Evolutionary conservation across 2,329 filamentous ascomycete genomes (phyloP).

Genomic region (Trichophyton benhamiae): DNA sequence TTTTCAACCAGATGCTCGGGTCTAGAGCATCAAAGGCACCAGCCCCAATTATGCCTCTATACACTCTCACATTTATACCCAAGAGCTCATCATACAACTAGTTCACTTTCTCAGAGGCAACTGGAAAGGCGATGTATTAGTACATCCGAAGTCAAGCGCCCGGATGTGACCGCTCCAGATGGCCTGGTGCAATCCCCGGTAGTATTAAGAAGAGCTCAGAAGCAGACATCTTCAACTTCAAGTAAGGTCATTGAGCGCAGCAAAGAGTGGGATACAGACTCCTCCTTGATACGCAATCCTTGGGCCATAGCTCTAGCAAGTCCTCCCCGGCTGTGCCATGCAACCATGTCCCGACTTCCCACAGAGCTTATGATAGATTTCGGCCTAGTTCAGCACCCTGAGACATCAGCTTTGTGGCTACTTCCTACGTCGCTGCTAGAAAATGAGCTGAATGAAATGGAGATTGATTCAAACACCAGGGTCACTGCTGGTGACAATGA

Average conservation of each 20-base stretch:
- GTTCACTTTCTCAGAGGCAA: not conserved
- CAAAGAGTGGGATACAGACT: slow-evolving; percentile 12
- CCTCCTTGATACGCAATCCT: slow-evolving; percentile 25
- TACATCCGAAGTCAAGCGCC: not conserved
- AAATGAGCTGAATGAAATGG: slow-evolving; percentile 18
- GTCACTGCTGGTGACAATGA: not conserved
- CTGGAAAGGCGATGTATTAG: not conserved
- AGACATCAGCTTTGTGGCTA: slow-evolving; percentile 21
- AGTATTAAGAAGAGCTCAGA: slow-evolving; percentile 4
- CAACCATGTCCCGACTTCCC: slow-evolving; percentile 25
- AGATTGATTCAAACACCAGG: not conserved
- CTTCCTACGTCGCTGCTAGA: slow-evolving; percentile 24
- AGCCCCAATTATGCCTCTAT: not conserved
- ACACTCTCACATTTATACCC: not conserved
- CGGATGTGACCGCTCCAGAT: not conserved
- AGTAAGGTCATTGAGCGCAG: slow-evolving; percentile 16
- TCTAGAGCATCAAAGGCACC: not conserved
- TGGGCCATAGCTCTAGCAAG: slow-evolving; percentile 32
- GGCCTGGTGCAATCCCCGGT: slow-evolving; percentile 9
- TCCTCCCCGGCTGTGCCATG: slow-evolving; percentile 24
- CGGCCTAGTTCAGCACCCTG: slow-evolving; percentile 24
- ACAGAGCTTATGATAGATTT: slow-evolving; percentile 24
- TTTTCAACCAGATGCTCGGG: not conserved
- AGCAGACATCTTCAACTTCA: slow-evolving; percentile 7
- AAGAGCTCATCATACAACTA: too few species aligned